Conservation (phyloP, 2,329 filamentous ascomycete genomes). For the Zasmidium cellare region DNA sequence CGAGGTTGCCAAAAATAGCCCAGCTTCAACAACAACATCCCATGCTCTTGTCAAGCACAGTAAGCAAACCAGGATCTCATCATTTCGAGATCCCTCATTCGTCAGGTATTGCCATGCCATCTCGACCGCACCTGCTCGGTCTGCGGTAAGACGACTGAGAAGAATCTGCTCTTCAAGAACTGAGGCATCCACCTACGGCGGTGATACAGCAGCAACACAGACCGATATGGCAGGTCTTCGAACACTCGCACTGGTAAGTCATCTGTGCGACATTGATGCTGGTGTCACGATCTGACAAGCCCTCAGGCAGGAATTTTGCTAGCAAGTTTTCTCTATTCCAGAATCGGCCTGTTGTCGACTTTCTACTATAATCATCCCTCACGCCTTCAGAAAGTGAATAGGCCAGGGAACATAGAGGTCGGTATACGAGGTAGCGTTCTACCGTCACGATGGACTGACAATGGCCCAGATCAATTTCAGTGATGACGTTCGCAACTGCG, state of each 20-base stretch:
- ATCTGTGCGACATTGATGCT: background rate
- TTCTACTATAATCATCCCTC: constrained; percentile 25
- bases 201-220: background rate
- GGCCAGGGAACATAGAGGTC: background rate
- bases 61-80: background rate
- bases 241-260: background rate
- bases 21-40: too few relatives aligned
- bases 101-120: background rate
- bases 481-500: constrained; percentile 43
- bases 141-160: background rate
- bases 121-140: background rate
- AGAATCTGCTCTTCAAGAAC: background rate
- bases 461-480: constrained; percentile 35
- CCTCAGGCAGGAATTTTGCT: constrained; percentile 8
- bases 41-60: too few relatives aligned
- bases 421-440: background rate
- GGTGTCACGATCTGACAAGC: background rate
- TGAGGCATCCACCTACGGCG: background rate
- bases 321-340: constrained; percentile 23
- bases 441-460: constrained; percentile 4
- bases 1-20: too few relatives aligned
- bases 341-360: constrained; percentile 13
- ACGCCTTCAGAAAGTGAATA: constrained; percentile 11
- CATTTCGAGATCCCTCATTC: background rate
- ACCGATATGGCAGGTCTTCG: background rate